Conservation (phyloP, 441 rosid species). For the Erodium trifolium region DNA sequence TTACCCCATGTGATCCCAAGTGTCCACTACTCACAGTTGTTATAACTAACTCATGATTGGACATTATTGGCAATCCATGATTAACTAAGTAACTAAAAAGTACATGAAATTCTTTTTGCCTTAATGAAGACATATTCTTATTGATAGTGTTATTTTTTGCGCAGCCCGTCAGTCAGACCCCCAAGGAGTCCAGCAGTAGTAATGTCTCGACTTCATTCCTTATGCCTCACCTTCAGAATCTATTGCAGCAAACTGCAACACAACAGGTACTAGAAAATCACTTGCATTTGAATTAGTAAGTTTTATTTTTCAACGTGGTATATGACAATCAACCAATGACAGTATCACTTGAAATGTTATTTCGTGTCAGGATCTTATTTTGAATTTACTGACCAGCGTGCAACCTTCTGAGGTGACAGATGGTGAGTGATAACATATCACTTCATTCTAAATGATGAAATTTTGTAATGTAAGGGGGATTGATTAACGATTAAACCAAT, state of each 20-base stretch:
- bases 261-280: slow-evolving; percentile 59
- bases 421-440: slow-evolving; percentile 39
- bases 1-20: too few species aligned
- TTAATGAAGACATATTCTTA: not conserved
- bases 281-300: not conserved
- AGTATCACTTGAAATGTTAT: slow-evolving; percentile 16
- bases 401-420: slow-evolving; percentile 55
- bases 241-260: slow-evolving; percentile 73
- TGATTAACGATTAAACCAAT: slow-evolving; percentile 7
- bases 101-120: not conserved
- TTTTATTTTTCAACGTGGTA: not conserved
- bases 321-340: not conserved
- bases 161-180: slow-evolving; percentile 52
- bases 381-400: slow-evolving; percentile 52
- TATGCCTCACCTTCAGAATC: slow-evolving; percentile 81
- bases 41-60: too few species aligned
- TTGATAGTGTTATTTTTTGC: slow-evolving; percentile 7
- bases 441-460: slow-evolving; percentile 7
- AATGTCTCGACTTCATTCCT: slow-evolving; percentile 35
- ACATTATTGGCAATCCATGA: too few species aligned
- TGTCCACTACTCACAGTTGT: too few species aligned
- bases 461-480: slow-evolving; percentile 8
- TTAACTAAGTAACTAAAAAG: too few species aligned
- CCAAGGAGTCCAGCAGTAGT: slow-evolving; percentile 46
- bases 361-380: slow-evolving; percentile 60